Percentiles rank a stretch among this genome's conserved stretches.
These are phyloP conservation scores for Plasmodium knowlesi DNA, from an alignment of 169 alveolate species.

Conservation along the genomic window DNA sequence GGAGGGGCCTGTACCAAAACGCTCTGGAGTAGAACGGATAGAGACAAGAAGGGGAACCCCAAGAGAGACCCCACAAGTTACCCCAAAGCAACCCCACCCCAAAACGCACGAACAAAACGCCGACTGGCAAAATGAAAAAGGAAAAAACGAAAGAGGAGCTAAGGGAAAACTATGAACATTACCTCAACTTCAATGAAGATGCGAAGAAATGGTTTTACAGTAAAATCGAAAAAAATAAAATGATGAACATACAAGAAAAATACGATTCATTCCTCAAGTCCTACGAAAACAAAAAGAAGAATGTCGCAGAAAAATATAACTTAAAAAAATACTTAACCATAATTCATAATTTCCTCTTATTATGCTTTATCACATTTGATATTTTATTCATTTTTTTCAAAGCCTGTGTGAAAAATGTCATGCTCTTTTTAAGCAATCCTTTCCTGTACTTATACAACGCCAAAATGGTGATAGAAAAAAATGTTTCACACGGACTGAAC, in stretches of 20 bases:
- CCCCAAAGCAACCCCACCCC: neutral
- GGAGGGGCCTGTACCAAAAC: neutral
- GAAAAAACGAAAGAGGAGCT: neutral
- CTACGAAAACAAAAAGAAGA: constrained; percentile 21
- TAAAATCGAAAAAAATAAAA: constrained; percentile 27
- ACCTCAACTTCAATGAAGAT: constrained; percentile 13
- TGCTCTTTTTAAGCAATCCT: neutral
- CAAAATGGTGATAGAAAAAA: neutral
- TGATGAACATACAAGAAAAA: constrained; percentile 4
- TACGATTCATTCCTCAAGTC: constrained; percentile 16
- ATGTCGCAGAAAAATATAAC: constrained; percentile 42
- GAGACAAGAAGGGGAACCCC: neutral
- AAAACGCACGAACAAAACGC: neutral
- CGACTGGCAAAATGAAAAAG: neutral
- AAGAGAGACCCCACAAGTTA: neutral
- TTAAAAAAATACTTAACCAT: constrained; percentile 26
- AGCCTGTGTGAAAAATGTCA: neutral
- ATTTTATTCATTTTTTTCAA: neutral
- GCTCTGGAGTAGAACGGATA: neutral
- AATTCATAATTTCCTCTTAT: constrained; percentile 5
- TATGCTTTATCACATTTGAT: constrained; percentile 22
- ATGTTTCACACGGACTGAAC: neutral
- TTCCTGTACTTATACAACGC: neutral
- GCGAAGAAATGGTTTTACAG: constrained; percentile 32
- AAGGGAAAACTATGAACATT: neutral